Evolutionary conservation across 2,329 filamentous ascomycete species (phyloP).

Genomic region (Fusarium sp.): DNA sequence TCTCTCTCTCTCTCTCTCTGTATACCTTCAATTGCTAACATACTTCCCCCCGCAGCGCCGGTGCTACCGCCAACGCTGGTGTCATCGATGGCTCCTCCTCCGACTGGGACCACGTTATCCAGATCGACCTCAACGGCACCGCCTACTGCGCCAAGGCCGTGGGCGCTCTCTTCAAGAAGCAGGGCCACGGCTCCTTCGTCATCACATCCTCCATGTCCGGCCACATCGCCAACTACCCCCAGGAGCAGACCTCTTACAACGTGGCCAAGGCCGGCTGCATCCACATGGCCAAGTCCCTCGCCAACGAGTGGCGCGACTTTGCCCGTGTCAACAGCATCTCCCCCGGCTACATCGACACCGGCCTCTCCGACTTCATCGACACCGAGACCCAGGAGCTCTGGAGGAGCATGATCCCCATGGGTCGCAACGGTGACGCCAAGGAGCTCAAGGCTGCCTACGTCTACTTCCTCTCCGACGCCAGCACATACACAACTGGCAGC

Average conservation of each 20-base stretch:
- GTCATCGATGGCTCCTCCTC: slow-evolving; percentile 76
- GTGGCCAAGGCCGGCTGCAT: slow-evolving; percentile 70
- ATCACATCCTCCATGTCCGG: slow-evolving; percentile 78
- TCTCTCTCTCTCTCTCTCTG: too few relatives aligned
- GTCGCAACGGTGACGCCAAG: slow-evolving; percentile 73
- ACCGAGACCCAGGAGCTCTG: slow-evolving; percentile 77
- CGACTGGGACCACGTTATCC: slow-evolving; percentile 74
- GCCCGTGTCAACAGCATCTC: slow-evolving; percentile 75
- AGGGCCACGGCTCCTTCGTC: slow-evolving; percentile 74
- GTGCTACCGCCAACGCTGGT: slow-evolving; percentile 75
- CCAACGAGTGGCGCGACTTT: slow-evolving; percentile 77
- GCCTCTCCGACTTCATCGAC: slow-evolving; percentile 75
- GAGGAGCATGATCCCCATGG: slow-evolving; percentile 81
- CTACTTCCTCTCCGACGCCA: slow-evolving; percentile 80
- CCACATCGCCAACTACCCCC: slow-evolving; percentile 77
- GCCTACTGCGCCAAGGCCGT: slow-evolving; percentile 76
- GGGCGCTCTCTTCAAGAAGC: slow-evolving; percentile 72
- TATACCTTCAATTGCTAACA: slow-evolving; percentile 6
- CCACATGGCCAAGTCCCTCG: slow-evolving; percentile 60
- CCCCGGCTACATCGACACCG: slow-evolving; percentile 76
- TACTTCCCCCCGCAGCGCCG: slow-evolving; percentile 61
- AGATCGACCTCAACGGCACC: slow-evolving; percentile 74
- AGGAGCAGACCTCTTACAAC: slow-evolving; percentile 76
- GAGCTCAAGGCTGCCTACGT: slow-evolving; percentile 85
- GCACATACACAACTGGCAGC: slow-evolving; percentile 78